Base-by-base conservation (phyloP, 768 basidiomycete genomes). In the Mycena sanguinolenta region DNA sequence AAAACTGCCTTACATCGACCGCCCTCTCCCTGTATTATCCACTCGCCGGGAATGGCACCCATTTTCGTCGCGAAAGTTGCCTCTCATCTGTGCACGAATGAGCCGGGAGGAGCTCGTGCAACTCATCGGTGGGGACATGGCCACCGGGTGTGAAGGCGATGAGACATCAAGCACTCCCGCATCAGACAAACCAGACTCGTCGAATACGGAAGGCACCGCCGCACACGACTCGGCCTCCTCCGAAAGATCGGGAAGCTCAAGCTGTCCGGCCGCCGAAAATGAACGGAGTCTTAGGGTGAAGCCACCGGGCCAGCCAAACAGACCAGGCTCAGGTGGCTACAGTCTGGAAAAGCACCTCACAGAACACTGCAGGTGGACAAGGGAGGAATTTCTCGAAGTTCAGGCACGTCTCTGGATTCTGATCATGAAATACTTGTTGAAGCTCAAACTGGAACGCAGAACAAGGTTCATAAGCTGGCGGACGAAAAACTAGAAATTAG, bases 261-360 rank as follows among this genome's bases (percentile, higher is more conserved):
- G 21, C 27, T 3, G 17, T 25, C 9, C 28, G 42, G 7, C 57
- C 25, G 36, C 57, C 12, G 42, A 46, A 32, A 6, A 16, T 16
- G 16, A 54, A 7, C 59, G 32, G n/a, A n/a, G n/a, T n/a, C n/a
- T n/a, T 17, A 46, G 28, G 34, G 21, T 32, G n/a, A 61, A 61
- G 59, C 59, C 59, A 28, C 59, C 28, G 4, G 59, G 59, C 3
- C 7, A 60, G 32, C 59, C 59, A n/a, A 60, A 60, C 19, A 60
- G 59, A 32, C 59, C 59, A 19, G 28, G 27, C 7, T 60, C 59
- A 7, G 59, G 59, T 4, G 59, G 59, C 2, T 61, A 61, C 30
- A 50, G 23, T 16, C 1, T 61, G 4, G 59, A 61, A n/a, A 23
- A 34, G 9, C 44, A 61, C 30, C 44, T 61, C 7, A 13, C 50